These are phyloP conservation scores for Schwanniomyces yamadae DNA, from an alignment of 805 yeast species.

Conservation along the genomic window DNA sequence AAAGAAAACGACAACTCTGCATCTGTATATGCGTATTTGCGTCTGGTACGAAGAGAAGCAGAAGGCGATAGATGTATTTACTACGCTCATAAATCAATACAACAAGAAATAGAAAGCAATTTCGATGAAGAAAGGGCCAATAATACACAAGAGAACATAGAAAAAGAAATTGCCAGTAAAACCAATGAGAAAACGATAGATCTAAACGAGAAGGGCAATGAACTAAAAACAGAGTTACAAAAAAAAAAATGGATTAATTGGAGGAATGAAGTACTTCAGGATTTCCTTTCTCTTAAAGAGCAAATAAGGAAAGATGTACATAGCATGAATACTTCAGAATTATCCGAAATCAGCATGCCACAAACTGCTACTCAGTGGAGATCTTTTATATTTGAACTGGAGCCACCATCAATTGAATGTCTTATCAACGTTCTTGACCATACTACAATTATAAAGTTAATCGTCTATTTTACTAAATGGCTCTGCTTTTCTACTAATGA, in stretches of 20 bases:
- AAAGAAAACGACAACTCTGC: slow-evolving; percentile 3
- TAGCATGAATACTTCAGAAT: not conserved
- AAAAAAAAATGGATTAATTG: not conserved
- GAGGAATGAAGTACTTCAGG: slow-evolving; percentile 2
- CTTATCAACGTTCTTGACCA: slow-evolving; percentile 25
- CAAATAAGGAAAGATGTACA: not conserved
- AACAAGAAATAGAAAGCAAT: not conserved
- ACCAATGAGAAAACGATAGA: not conserved
- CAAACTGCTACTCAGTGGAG: slow-evolving; percentile 32
- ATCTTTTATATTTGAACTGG: slow-evolving; percentile 21
- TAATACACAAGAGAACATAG: not conserved
- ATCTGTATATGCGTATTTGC: slow-evolving; percentile 24
- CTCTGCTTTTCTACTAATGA: slow-evolving; percentile 28
- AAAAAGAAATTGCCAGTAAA: not conserved
- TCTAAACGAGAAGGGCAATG: not conserved
- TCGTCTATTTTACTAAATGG: slow-evolving; percentile 38
- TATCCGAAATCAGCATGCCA: slow-evolving; percentile 14
- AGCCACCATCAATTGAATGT: slow-evolving; percentile 27
- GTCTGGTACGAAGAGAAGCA: slow-evolving; percentile 32
- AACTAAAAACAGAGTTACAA: not conserved
- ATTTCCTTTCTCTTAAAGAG: slow-evolving; percentile 4
- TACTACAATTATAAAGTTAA: slow-evolving; percentile 31
- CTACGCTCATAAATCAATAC: slow-evolving; percentile 8
- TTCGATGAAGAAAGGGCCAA: not conserved
- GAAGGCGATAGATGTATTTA: slow-evolving; percentile 18